phyloP scores from a whole-genome alignment of 2,329 filamentous ascomycete genomes.

The Coniochaeta pulveracea region DNA sequence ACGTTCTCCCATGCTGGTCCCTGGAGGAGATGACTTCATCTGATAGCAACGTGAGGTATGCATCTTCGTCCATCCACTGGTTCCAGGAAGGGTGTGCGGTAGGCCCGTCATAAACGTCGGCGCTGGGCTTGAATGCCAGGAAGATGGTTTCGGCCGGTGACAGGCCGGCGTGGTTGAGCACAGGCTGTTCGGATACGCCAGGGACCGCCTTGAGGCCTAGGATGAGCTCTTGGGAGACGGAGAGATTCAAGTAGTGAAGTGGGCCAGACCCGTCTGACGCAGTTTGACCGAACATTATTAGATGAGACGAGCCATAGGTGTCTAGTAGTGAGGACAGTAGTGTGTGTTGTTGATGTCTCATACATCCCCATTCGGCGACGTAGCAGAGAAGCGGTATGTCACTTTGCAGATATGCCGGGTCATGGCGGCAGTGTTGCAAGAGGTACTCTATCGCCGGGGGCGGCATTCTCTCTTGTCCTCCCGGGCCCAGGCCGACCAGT shows the following conservation, averaged over 20 bases:
- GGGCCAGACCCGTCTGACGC: not conserved
- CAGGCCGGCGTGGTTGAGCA: not conserved
- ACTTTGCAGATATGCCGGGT: not conserved
- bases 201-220: not conserved
- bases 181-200: not conserved
- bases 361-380: not conserved
- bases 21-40: not conserved
- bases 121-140: not conserved
- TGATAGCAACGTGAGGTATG: not conserved
- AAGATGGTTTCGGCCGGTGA: conserved; percentile 4
- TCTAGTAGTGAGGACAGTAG: not conserved
- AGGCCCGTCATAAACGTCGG: not conserved
- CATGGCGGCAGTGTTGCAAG: not conserved
- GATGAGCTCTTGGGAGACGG: not conserved
- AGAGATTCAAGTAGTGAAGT: conserved; percentile 2
- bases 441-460: not conserved
- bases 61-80: not conserved
- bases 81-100: conserved; percentile 1
- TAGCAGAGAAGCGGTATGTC: not conserved
- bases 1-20: not conserved
- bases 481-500: not conserved
- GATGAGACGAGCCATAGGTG: not conserved
- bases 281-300: not conserved
- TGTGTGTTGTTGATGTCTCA: not conserved
- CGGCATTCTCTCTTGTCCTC: not conserved